These are phyloP conservation scores for Parastagonospora nodorum DNA, from an alignment of 2,329 filamentous ascomycete species.

Conservation along the genomic window DNA sequence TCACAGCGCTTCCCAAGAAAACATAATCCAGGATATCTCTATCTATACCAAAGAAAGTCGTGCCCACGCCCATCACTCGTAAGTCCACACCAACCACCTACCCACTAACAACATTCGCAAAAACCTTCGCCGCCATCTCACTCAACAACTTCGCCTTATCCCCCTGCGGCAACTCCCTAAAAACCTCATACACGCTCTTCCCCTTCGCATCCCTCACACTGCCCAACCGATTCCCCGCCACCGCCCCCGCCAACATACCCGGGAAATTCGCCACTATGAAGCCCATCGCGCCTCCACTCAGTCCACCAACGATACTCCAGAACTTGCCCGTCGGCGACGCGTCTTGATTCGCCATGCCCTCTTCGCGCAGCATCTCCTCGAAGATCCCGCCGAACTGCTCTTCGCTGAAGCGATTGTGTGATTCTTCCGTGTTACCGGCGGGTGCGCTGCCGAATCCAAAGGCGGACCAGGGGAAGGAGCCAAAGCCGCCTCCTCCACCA, in stretches of 20 bases:
- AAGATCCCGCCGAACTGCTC: constrained; percentile 80
- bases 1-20: background rate
- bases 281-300: constrained; percentile 86
- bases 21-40: background rate
- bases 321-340: constrained; percentile 71
- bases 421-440: constrained; percentile 52
- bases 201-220: constrained; percentile 86
- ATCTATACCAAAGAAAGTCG: background rate
- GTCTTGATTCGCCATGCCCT: constrained; percentile 71
- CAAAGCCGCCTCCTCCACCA: constrained; percentile 14
- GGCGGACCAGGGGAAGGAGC: constrained; percentile 76
- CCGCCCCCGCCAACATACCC: constrained; percentile 84
- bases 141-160: constrained; percentile 82
- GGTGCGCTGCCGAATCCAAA: constrained; percentile 62
- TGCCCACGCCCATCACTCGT: constrained; percentile 1
- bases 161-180: constrained; percentile 81
- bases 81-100: background rate
- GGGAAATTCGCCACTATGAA: constrained; percentile 96
- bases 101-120: constrained; percentile 70
- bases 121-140: constrained; percentile 84
- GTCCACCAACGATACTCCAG: constrained; percentile 83
- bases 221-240: constrained; percentile 90
- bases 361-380: constrained; percentile 60
- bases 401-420: constrained; percentile 64
- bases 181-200: constrained; percentile 94